phyloP scores from a whole-genome alignment of 2,329 filamentous ascomycete species.

The Hawksworthiomyces lignivorus region DNA sequence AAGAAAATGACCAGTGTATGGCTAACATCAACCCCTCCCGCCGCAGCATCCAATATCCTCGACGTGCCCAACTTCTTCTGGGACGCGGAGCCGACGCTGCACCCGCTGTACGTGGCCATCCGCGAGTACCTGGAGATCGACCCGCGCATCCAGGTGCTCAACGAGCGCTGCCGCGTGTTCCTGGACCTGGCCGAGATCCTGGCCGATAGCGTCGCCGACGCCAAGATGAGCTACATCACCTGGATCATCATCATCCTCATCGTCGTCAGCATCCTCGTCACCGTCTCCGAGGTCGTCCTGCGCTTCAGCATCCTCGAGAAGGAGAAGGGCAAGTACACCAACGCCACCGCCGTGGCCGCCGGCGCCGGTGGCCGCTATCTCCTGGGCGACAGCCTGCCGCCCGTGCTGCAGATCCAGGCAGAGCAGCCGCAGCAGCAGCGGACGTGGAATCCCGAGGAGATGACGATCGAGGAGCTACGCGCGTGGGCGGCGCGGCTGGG shows the following conservation, averaged over 20 bases:
- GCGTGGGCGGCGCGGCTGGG: conserved; percentile 15
- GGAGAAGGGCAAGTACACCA: conserved; percentile 25
- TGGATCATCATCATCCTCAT: conserved; percentile 98
- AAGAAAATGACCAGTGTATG: too few species aligned
- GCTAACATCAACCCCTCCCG: too few species aligned
- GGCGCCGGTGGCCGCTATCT: background rate
- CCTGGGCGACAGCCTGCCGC: background rate
- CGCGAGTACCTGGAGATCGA: conserved; percentile 98
- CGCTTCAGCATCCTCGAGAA: conserved; percentile 67
- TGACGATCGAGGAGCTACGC: conserved; percentile 16
- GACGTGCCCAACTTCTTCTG: conserved; percentile 98
- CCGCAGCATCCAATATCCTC: conserved; percentile 83
- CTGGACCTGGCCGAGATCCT: conserved; percentile 93
- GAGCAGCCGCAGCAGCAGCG: background rate
- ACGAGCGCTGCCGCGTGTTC: conserved; percentile 94
- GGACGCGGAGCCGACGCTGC: conserved; percentile 91
- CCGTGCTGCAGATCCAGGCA: background rate
- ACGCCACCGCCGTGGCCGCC: background rate
- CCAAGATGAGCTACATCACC: conserved; percentile 92
- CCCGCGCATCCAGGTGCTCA: conserved; percentile 89
- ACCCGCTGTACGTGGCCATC: conserved; percentile 88
- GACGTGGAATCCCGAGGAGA: background rate
- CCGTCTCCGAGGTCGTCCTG: conserved; percentile 79
- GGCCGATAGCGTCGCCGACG: conserved; percentile 83
- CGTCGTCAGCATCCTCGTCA: conserved; percentile 81